Base-by-base conservation (phyloP, 2,329 filamentous ascomycete species). In the Verticillium albo-atrum region DNA sequence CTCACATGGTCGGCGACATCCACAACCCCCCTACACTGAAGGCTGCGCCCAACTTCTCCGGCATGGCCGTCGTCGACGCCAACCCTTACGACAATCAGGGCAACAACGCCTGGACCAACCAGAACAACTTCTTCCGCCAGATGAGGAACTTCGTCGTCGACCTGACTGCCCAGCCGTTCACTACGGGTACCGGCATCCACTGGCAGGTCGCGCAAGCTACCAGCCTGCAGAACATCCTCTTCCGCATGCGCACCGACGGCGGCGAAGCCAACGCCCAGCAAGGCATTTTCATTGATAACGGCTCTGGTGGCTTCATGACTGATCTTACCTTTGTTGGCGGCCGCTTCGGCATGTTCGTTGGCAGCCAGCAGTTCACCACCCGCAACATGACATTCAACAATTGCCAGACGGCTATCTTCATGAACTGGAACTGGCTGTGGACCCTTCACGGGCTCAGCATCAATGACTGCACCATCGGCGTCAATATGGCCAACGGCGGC, bases 351-450 rank as follows among this genome's bases (percentile, higher is more conserved):
- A 87, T 88, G 66, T 94, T 91, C 76, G 79, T 94, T 27, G 92
- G 92, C 55, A 92, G 88, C 75, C 92, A 96, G 76, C 92, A 96
- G 75, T 95, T 94, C 75, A 94, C 91, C 42, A 89, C 87, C 28
- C 88, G 91, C 65, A 95, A 96, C 75, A 70, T 95, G 71, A 89
- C 83, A 35, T 96, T 96, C 82, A 91, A 90, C 72, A 82, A 84
- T 73, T 93, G 90, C 79, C 83, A 91, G 70, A 96, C 91, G 2
- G 92, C 90, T 62, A 86, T 96, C 64, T 91, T 85, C 76, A 89
- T 95, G 87, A 92, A 92, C 79, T 96, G 92, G 92, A 91, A 94
- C 77, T 96, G 92, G 92, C 80, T 87, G 20, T 96, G 90, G 89
- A 86, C 88, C 52, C 85, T 95, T 75, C 91, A 94, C 71, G 89